phyloP scores from a whole-genome alignment of 2,329 filamentous ascomycete species.

The Pyrenophora teres region DNA sequence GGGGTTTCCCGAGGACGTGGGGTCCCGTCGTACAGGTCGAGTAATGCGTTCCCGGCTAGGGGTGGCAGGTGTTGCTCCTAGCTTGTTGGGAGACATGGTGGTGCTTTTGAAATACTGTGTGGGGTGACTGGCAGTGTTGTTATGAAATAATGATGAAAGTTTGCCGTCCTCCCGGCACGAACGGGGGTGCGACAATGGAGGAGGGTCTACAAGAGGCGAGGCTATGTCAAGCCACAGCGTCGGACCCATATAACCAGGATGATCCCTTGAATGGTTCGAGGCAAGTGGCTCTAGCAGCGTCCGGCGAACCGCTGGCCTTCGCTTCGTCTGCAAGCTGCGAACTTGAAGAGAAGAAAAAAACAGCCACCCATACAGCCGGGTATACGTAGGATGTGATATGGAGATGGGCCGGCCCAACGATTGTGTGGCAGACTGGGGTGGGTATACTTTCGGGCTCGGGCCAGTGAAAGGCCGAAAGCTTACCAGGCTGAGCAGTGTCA shows the following conservation, averaged over 20 bases:
- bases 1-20: constrained; percentile 10
- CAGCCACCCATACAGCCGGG: constrained; percentile 9
- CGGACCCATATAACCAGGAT: not conserved
- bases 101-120: not conserved
- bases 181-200: not conserved
- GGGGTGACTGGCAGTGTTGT: too few relatives aligned
- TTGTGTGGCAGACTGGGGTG: too few relatives aligned
- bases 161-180: not conserved
- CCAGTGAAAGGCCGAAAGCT: constrained; percentile 18
- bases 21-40: constrained; percentile 4
- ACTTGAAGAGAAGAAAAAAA: constrained; percentile 4
- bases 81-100: too few relatives aligned
- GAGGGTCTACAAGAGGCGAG: not conserved
- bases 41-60: not conserved
- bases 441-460: constrained; percentile 15
- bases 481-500: constrained; percentile 13
- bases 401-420: not conserved
- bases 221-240: constrained; percentile 3
- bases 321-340: not conserved
- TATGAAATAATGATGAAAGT: not conserved
- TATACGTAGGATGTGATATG: not conserved
- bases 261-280: not conserved
- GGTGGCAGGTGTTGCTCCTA: not conserved
- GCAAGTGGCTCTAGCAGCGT: constrained; percentile 10
- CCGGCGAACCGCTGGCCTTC: constrained; percentile 2